Base-by-base conservation (phyloP, 1,139 yeast species). In the Pichia sp. region DNA sequence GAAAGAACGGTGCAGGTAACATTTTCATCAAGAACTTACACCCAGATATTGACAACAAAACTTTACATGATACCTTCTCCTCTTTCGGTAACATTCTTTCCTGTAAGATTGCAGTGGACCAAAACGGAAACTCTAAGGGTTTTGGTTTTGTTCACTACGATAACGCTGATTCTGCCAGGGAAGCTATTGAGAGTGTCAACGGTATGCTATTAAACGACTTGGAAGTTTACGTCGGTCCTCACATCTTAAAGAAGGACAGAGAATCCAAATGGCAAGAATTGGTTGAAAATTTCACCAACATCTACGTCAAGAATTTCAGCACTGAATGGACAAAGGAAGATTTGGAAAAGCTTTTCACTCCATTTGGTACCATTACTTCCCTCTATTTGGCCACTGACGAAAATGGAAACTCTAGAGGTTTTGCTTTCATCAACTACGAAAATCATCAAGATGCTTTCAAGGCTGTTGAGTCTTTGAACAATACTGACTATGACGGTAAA, bases 91-190 rank as follows among this genome's bases (percentile, higher is more conserved):
- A 82, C 72, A 92, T 95, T 66, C 80, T 93, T 76, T 92, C 98
- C 55, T 90, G 97, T 79, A 93, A 93, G 82, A 95, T 93, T 71
- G 99, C 98, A 66, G 85, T 93, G 65, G 98, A 93, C 74, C 95
- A 85, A 74, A 76, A 81, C 72, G 98, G 99, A 65, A 80, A 80
- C 73, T 90, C 97, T 66, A 90, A 88, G 75, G 96, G 98, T 69
- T 93, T 92, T 70, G 99, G 99, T 71, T 93, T 90, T 73, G 98
- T 93, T 65, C 99, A 93, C 78, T 93, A 87, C 76, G 97, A 90
- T 74, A 84, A 89, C 62, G 88, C 86, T 64, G 96, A 88, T 75
- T 87, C 96, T 67, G 99, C 99, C 61, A 80, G 81, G 62, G 92
- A 90, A 68, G 99, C 99, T 66, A 90, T 95, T 73, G 96, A 90